Percentiles rank a stretch among this genome's conserved stretches.
Evolutionary conservation across 2,329 filamentous ascomycete species (phyloP).

Genomic region (Pseudovirgaria hyperparasitica): DNA sequence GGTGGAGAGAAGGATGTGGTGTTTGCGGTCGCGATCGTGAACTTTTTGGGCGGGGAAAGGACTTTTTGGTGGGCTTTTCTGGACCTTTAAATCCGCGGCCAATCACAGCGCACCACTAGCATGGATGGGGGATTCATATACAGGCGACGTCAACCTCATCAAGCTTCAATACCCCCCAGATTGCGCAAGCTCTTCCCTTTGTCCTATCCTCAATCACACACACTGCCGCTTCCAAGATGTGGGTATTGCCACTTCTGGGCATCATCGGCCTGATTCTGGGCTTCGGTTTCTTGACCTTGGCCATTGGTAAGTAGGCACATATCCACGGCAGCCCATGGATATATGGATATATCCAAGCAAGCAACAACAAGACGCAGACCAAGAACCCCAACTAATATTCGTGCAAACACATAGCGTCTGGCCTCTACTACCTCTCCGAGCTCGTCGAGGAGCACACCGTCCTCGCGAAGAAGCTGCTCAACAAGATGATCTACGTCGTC

Average conservation of each 20-base stretch:
- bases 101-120: not conserved
- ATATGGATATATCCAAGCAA: slow-evolving; percentile 5
- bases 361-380: not conserved
- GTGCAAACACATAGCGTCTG: slow-evolving; percentile 54
- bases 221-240: slow-evolving; percentile 49
- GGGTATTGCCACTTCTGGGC: slow-evolving; percentile 86
- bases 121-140: too few species aligned
- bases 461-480: slow-evolving; percentile 75
- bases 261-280: slow-evolving; percentile 78
- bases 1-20: too few species aligned
- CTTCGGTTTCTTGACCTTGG: slow-evolving; percentile 87
- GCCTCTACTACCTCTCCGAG: slow-evolving; percentile 95
- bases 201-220: not conserved
- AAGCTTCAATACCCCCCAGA: slow-evolving; percentile 4
- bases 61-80: too few species aligned
- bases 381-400: slow-evolving; percentile 2
- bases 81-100: too few species aligned
- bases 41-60: too few species aligned
- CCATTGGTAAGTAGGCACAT: slow-evolving; percentile 52
- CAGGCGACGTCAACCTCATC: slow-evolving; percentile 4
- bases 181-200: slow-evolving; percentile 2
- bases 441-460: slow-evolving; percentile 97
- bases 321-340: not conserved
- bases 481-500: slow-evolving; percentile 70
- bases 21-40: too few species aligned